Conservation (phyloP, 2,329 filamentous ascomycete genomes). For the Cercospora citrullina region DNA sequence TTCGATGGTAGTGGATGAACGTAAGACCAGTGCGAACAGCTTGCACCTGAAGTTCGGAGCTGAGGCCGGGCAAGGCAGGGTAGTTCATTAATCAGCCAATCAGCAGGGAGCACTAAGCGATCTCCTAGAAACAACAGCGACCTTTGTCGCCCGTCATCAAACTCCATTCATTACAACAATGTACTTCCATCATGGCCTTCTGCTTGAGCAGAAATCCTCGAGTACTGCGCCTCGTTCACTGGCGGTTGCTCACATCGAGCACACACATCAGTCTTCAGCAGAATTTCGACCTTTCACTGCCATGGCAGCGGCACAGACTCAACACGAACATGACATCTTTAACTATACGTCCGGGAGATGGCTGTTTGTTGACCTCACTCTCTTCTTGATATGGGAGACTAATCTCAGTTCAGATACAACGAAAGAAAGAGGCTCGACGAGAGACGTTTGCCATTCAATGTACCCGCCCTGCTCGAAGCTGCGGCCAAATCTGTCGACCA, state of each 20-base stretch:
- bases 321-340: constrained; percentile 8
- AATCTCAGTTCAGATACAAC: constrained; percentile 19
- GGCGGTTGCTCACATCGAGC: too few species aligned
- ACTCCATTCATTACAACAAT: too few species aligned
- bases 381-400: neutral
- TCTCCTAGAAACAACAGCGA: too few species aligned
- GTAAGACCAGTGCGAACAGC: too few species aligned
- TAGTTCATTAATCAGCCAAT: too few species aligned
- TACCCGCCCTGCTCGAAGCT: constrained; percentile 17
- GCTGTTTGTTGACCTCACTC: constrained; percentile 17
- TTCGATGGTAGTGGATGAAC: too few species aligned
- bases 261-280: too few species aligned
- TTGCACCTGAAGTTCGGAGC: too few species aligned
- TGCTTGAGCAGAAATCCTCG: neutral
- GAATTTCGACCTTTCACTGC: neutral
- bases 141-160: too few species aligned
- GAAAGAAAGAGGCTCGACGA: constrained; percentile 24
- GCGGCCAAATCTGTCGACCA: constrained; percentile 15
- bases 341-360: constrained; percentile 28
- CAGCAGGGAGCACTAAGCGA: too few species aligned
- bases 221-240: neutral
- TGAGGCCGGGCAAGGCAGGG: too few species aligned
- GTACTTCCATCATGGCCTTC: too few species aligned
- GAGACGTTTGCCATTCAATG: constrained; percentile 20
- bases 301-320: neutral